A percentile compares a stretch with the other conserved stretches of the same genome.
Evolutionary conservation across 2,329 filamentous ascomycete genomes (phyloP).

Genomic region (Penicillium sp.): DNA sequence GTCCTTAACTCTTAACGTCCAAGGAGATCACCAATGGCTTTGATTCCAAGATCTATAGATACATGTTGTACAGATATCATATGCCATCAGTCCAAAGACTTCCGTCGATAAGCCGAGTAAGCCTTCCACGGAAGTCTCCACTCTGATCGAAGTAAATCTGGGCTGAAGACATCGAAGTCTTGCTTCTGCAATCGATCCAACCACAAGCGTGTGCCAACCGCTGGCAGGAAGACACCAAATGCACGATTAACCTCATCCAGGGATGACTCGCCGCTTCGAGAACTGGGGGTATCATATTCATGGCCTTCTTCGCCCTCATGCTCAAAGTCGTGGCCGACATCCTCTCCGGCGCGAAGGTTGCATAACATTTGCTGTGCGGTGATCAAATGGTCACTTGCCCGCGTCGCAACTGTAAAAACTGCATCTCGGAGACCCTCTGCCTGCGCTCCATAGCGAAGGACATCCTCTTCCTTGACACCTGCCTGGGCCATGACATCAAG

Average conservation of each 20-base stretch:
- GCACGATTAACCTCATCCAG: conserved; percentile 61
- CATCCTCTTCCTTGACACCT: conserved; percentile 81
- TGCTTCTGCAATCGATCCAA: conserved; percentile 71
- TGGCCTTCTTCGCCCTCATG: conserved; percentile 75
- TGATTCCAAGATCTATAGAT: conserved; percentile 7
- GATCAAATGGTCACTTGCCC: conserved; percentile 93
- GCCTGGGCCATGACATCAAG: conserved; percentile 84
- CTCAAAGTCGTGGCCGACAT: conserved; percentile 83
- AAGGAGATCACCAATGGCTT: background rate
- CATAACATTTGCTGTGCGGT: conserved; percentile 89
- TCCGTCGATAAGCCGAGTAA: conserved; percentile 60
- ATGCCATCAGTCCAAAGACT: conserved; percentile 45
- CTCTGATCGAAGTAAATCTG: conserved; percentile 61
- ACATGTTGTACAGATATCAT: conserved; percentile 17
- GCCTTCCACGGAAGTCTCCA: conserved; percentile 87
- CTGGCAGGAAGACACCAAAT: conserved; percentile 79
- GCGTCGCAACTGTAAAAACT: conserved; percentile 86
- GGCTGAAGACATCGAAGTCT: conserved; percentile 79
- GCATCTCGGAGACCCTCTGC: conserved; percentile 83
- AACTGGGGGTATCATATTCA: conserved; percentile 44
- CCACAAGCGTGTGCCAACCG: conserved; percentile 74
- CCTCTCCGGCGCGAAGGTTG: conserved; percentile 70
- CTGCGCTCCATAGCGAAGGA: conserved; percentile 75
- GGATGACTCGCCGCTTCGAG: conserved; percentile 34
- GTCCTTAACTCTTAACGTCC: background rate